Evolutionary conservation across 495 filamentous ascomycete genomes (phyloP), one percentile per base, ranked within the genome.

Genomic region (Bacidia gigantensis): DNA sequence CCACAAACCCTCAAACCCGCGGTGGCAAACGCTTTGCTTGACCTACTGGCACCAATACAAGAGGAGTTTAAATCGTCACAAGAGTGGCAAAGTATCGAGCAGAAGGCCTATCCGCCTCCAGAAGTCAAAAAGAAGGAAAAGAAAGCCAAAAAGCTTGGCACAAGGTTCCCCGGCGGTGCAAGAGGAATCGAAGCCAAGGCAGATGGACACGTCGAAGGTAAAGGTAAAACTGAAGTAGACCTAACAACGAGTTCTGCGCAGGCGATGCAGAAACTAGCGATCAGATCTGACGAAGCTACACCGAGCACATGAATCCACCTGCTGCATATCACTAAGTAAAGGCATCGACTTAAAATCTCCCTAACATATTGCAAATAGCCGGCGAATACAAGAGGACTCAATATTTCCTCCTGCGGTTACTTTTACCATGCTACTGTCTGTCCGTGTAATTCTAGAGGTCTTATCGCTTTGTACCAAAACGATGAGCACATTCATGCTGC

Each of bases 1-100:
- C 90, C 90, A 0, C 86, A 93, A 71, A 64, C 83, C 7, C 72
- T 96, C 21, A 97, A 97, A 68, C 74, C 80, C 26, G 88, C 82
- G 29, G 77, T 89, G 3, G 71, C 81, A 21, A 69, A 72, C 3
- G 86, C 76, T 21, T 72, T 97, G n/a, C 76, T 76, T 53, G 65
- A 72, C 11, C 72, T 96, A 17, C 72, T 95, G 50, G 77, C 71
- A 3, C 86, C 90, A 1, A 89, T 97, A 49, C 79, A 81, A 52
- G 73, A 63, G 3, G 81, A 78, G 17, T 96, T 75, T 68, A 68
- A 84, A 52, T 76, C 72, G 2, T 82, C 77, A 0, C 59, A 69
- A 14, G 88, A 89, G 60, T 95, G 86, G 87, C 82, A 92, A 67
- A 83, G 83, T 49, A 80, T 88, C 29, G 76, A 79, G n/a, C 56